Evolutionary conservation across 2,329 filamentous ascomycete species (phyloP).

Genomic region (Trichoderma cornu-damae): DNA sequence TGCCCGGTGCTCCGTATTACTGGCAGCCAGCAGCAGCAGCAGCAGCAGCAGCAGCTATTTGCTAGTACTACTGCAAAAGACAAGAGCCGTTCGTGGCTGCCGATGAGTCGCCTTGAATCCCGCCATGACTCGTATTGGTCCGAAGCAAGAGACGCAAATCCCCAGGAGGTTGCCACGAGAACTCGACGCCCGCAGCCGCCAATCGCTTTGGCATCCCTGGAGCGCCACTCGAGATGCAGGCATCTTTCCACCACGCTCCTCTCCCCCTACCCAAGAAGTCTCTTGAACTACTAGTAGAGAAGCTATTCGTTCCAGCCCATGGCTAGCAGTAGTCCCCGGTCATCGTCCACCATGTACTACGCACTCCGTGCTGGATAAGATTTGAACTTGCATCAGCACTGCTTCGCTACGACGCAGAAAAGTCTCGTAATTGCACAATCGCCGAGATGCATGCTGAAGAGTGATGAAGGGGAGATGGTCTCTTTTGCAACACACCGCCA

Average conservation of each 20-base stretch:
- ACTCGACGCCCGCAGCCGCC: background rate
- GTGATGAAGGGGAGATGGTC: background rate
- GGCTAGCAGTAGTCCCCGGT: background rate
- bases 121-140: background rate
- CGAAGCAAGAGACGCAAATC: background rate
- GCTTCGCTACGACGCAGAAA: background rate
- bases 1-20: background rate
- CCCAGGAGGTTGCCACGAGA: constrained; percentile 6
- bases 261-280: background rate
- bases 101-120: background rate
- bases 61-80: background rate
- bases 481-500: background rate
- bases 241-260: background rate
- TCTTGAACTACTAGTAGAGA: background rate
- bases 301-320: background rate
- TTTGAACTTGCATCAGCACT: background rate
- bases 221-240: background rate
- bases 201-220: background rate
- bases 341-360: background rate
- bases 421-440: background rate
- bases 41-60: constrained; percentile 5
- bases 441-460: background rate
- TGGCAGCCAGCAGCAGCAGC: constrained; percentile 6
- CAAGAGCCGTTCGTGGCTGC: constrained; percentile 3
- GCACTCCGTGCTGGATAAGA: background rate